Conservation (phyloP, 768 basidiomycete species). For the Exidia glandulosa region DNA sequence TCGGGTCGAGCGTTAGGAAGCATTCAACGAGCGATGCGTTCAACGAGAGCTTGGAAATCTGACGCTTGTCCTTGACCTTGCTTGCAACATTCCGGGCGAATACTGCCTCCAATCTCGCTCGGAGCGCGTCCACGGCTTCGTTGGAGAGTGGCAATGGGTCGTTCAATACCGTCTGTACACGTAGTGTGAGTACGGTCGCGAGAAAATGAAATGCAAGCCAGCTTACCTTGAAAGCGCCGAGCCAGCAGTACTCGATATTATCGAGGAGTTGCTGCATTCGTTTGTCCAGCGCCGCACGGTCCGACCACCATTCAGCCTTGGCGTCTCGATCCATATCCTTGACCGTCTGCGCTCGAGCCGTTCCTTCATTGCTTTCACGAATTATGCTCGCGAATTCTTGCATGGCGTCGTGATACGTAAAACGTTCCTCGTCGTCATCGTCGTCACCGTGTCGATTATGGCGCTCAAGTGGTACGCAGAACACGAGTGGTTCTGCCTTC, state of each 20-base stretch:
- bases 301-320: conserved; percentile 77
- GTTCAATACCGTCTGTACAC: conserved; percentile 49
- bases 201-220: too few relatives aligned
- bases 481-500: conserved; percentile 54
- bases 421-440: conserved; percentile 49
- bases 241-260: conserved; percentile 92
- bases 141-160: conserved; percentile 31
- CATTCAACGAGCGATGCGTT: conserved; percentile 73
- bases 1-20: conserved; percentile 72
- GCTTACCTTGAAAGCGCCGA: conserved; percentile 93
- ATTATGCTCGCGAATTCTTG: conserved; percentile 73
- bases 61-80: conserved; percentile 46
- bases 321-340: conserved; percentile 53
- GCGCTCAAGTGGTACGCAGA: conserved; percentile 70
- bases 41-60: conserved; percentile 40
- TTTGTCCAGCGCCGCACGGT: conserved; percentile 62
- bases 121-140: conserved; percentile 44
- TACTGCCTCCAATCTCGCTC: conserved; percentile 59
- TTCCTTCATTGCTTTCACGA: conserved; percentile 61
- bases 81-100: conserved; percentile 54
- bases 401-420: conserved; percentile 66
- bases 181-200: background rate
- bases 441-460: conserved; percentile 70
- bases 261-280: conserved; percentile 63
- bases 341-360: conserved; percentile 60